Evolutionary conservation across 139 green algal genomes (phyloP), one percentile per base, ranked within the genome.

Genomic region (Coelastrella sp.): DNA sequence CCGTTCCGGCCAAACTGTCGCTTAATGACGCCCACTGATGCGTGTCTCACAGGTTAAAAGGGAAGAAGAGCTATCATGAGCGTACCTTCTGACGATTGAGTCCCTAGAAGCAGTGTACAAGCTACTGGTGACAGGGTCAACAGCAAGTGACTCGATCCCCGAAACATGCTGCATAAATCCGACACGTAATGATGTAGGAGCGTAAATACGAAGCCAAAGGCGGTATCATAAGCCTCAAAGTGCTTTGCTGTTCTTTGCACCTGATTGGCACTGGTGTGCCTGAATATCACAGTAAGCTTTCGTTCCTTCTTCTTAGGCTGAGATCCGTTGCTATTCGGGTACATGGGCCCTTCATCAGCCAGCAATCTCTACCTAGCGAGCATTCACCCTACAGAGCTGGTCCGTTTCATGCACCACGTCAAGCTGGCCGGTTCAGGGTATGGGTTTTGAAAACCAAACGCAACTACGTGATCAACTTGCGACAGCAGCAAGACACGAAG

Each of bases 61-160:
- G 32, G 32, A 47, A 47, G 32, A 47, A 83, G 14, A 71, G 14
- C 75, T 81, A 20, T 32, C 73, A 54, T 10, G 0, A 78, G 23
- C 20, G 23, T 82, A 95, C 93, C 94, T 91, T 76, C 92, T 94
- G 61, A 97, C 89, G 4, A 92, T 94, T 3, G 93, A 93, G 75
- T 97, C 95, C 22, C 95, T 73, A 4, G 92, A 95, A 3, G 91
- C 95, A 60, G 92, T 96, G 93, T 95, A 96, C 11, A 97, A 90
- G 11, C 80, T 76, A 60, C 91, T 92, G 71, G 88, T 79, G 56
- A 93, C 89, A 2, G 87, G 85, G 4, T 86, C 68, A 13, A 93
- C 76, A 5, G 90, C 76, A 59, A 96, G 22, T 4, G 93, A 85
- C 85, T 96, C 93, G 3, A 96, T 85, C 54, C 93, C 95, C 6